Conservation (phyloP, 2,329 filamentous ascomycete genomes). For the Penicillium hesseltinei region DNA sequence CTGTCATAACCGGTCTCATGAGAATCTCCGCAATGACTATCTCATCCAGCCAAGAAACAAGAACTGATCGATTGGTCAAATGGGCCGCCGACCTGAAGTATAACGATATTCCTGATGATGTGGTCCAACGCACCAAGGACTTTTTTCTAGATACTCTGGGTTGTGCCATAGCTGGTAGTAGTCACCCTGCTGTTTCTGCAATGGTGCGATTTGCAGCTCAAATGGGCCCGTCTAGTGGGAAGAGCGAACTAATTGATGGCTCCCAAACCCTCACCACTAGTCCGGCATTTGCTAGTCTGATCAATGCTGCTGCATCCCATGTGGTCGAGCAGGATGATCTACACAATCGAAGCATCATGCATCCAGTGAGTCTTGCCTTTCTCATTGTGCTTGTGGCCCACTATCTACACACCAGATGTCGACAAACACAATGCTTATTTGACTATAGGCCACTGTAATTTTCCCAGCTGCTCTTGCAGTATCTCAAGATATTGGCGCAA, state of each 20-base stretch:
- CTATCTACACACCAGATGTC: not conserved
- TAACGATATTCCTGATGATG: conserved; percentile 23
- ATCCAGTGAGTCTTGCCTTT: conserved; percentile 26
- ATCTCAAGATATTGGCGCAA: conserved; percentile 29
- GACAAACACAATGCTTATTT: conserved; percentile 1
- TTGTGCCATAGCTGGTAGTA: conserved; percentile 32
- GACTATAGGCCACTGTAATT: conserved; percentile 28
- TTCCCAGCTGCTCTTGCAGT: conserved; percentile 32
- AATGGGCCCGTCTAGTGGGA: conserved; percentile 30
- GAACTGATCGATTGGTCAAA: conserved; percentile 22
- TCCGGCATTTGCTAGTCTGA: conserved; percentile 31
- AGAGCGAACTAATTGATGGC: conserved; percentile 30
- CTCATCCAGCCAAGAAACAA: conserved; percentile 9
- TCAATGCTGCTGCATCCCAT: conserved; percentile 33
- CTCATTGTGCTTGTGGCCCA: not conserved
- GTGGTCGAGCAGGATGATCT: conserved; percentile 37
- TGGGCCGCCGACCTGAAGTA: conserved; percentile 25
- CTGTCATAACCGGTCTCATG: not conserved
- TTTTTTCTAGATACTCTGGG: conserved; percentile 33
- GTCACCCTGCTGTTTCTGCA: conserved; percentile 29
- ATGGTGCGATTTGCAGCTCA: conserved; percentile 23
- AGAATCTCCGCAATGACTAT: not conserved
- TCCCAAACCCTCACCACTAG: conserved; percentile 22
- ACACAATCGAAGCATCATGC: conserved; percentile 35
- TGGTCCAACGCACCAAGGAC: conserved; percentile 32